phyloP scores from a whole-genome alignment of 140 eudicot genomes.

The Senecio squalidus region DNA sequence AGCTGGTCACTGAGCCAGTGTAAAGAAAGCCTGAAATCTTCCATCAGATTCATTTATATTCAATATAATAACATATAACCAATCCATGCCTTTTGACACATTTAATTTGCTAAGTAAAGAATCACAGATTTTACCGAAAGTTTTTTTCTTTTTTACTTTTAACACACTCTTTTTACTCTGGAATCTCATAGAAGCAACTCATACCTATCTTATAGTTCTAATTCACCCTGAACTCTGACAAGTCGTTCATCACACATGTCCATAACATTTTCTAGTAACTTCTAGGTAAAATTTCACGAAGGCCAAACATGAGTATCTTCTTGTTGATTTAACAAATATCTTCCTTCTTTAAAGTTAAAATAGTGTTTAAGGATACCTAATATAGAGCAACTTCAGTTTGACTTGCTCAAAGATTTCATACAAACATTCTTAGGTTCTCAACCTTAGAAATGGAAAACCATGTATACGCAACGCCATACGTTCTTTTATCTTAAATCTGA shows the following conservation, averaged over 20 bases:
- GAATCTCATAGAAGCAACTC: background rate
- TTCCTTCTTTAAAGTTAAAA: too few relatives aligned
- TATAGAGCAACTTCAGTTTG: background rate
- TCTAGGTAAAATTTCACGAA: background rate
- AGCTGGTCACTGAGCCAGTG: background rate
- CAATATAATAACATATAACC: background rate
- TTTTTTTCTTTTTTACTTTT: background rate
- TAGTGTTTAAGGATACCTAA: background rate
- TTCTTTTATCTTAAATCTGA: background rate
- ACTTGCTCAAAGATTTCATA: background rate
- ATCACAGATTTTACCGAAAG: background rate
- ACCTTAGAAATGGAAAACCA: slow-evolving; percentile 3
- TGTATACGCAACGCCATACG: background rate
- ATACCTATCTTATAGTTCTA: background rate
- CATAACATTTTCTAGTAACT: background rate
- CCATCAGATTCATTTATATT: background rate
- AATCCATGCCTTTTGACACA: background rate
- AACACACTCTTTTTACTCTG: background rate
- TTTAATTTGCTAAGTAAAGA: background rate
- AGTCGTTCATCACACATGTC: background rate
- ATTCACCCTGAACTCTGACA: background rate
- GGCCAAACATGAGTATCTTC: too few relatives aligned
- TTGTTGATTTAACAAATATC: too few relatives aligned
- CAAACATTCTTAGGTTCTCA: background rate
- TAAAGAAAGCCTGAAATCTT: background rate